Evolutionary conservation across 371 early-diverging fungal species (phyloP), one percentile per base, ranked within the genome.

Genomic region (Lichtheimia ornata): DNA sequence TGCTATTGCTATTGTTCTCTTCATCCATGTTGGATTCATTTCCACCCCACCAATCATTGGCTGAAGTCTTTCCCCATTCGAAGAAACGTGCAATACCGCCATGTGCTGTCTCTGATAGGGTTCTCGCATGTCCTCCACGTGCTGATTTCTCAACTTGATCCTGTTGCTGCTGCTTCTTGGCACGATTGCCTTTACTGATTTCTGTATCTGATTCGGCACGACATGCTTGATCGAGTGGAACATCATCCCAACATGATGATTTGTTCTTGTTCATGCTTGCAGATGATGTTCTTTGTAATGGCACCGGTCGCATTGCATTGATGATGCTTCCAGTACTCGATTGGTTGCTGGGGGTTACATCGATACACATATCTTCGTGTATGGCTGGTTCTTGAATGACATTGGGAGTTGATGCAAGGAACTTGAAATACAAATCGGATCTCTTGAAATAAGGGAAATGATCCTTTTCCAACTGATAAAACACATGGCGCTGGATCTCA

Each of bases 361-460:
- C 79, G 1, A 76, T 30, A 50, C 80, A 74, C 11, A 67, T 69
- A 51, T 75, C 58, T 2, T 62, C 64, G 7, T 66, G 25, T 6
- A 53, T 50, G 13, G 67, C 5, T 35, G 35, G 55, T 4, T 66
- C 67, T 18, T 65, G 60, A 17, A 53, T 59, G 12, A 61, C 55
- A 30, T 64, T 61, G 6, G 83, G 80, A 7, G 80, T 79, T 20
- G 83, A 77, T 3, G 77, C 72, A 18, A 89, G 69, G 43, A 88
- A 85, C 50, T 88, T 81, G 67, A 85, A 84, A 62, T 90, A 92
- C 3, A 91, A 66, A 51, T 87, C 84, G 42, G 84, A 88, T 17
- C 79, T 70, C 62, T 83, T 72, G 62, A 93, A 92, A 45, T 76
- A 70, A 1, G 86, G 85, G 59, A 82, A 89, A 53, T 88, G 83